These are phyloP conservation scores for Knoxia roxburghii DNA, from an alignment of 257 asterid genomes.

Conservation along the genomic window DNA sequence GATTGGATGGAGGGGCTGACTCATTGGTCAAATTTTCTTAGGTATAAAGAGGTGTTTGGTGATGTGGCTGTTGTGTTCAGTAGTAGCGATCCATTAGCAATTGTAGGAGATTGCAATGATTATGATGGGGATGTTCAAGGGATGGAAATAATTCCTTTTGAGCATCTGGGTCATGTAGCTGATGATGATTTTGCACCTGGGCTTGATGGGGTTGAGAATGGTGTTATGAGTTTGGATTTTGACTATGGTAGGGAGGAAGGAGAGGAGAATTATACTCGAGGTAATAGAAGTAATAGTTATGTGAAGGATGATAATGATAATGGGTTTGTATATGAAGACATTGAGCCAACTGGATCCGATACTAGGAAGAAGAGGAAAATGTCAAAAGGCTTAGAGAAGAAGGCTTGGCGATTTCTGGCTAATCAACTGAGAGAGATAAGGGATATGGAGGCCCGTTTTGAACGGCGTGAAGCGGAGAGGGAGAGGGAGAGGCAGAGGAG, in stretches of 20 bases:
- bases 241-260: constrained; percentile 78
- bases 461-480: constrained; percentile 66
- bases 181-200: constrained; percentile 70
- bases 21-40: constrained; percentile 84
- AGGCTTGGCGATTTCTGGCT: constrained; percentile 60
- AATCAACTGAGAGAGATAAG: constrained; percentile 52
- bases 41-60: constrained; percentile 87
- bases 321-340: constrained; percentile 58
- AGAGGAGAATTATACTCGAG: constrained; percentile 56
- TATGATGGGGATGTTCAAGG: constrained; percentile 59
- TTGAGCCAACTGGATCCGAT: constrained; percentile 52
- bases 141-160: constrained; percentile 58
- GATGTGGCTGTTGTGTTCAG: constrained; percentile 54
- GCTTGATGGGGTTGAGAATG: constrained; percentile 72
- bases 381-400: constrained; percentile 61
- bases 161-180: constrained; percentile 53
- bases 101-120: constrained; percentile 55
- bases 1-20: constrained; percentile 94
- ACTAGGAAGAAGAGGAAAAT: constrained; percentile 66
- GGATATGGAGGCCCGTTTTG: constrained; percentile 74
- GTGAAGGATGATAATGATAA: constrained; percentile 51
- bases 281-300: constrained; percentile 37
- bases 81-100: constrained; percentile 33
- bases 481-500: constrained; percentile 68
- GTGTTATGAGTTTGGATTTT: constrained; percentile 75